Evolutionary conservation across 2,329 filamentous ascomycete species (phyloP), one percentile per base, ranked within the genome.

Genomic region (Colletotrichum brevisporum): DNA sequence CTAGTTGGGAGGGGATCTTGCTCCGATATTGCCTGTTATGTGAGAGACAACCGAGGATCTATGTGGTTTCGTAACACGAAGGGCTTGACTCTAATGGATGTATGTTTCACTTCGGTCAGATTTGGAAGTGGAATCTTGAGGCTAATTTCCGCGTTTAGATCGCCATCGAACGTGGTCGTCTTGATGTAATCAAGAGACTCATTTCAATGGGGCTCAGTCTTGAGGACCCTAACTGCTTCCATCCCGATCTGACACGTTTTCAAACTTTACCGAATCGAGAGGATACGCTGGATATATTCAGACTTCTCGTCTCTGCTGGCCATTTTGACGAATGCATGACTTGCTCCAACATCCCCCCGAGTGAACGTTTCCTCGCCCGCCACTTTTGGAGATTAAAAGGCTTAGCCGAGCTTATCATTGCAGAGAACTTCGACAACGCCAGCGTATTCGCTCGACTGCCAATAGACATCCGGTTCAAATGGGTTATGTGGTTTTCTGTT

Each of bases 1-100:
- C 24, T 16, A 4, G 9, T 26, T 1, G 0, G 1, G 2, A 0
- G 0, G 0, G 36, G 24, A 2, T n/a, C n/a, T 0, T 45, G 21
- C 45, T 2, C 2, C 4, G 24, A 16, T 5, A 8, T 43, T n/a
- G 1, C 26, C 1, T 1, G 16, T 5, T 27, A 13, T 1, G 16
- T 64, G 2, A 13, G 9, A 2, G 10, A 26, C 5, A 21, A 18
- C 2, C 21, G 43, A 6, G n/a, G 45, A 8, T 64, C 54, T 5
- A 4, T 64, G 0, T 26, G 24, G 2, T 53, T 52, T 31, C 8
- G 55, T 15, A 1, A 45, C 4, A 1, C 12, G 0, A 0, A 2
- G 0, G 62, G 62, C 12, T 6, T 1, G 6, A 47, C 62, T 9
- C 6, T 64, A 13, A n/a, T 64, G 43, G 31, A 59, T n/a, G 62